Percentiles rank a stretch among this genome's conserved stretches.
These are phyloP conservation scores for Dactylellina cionopaga DNA, from an alignment of 2,329 filamentous ascomycete genomes.

Conservation along the genomic window DNA sequence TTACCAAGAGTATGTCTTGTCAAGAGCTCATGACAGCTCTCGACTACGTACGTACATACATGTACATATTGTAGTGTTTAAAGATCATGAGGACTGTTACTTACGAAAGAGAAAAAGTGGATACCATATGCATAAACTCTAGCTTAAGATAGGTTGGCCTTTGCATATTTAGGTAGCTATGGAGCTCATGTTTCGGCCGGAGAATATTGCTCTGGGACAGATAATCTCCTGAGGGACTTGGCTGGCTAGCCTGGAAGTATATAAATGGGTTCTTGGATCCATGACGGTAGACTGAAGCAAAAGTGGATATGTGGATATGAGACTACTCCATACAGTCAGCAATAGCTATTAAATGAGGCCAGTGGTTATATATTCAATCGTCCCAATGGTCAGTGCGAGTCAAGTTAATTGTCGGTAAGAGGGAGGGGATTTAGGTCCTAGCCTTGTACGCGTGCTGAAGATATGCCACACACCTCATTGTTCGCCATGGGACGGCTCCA, in stretches of 20 bases:
- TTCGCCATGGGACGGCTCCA: slow-evolving; percentile 35
- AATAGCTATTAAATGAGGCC: background rate
- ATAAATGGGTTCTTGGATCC: slow-evolving; percentile 36
- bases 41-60: too few relatives aligned
- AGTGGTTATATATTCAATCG: slow-evolving; percentile 19
- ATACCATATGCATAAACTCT: background rate
- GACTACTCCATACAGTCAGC: too few relatives aligned
- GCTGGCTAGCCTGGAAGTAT: slow-evolving; percentile 15
- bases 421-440: slow-evolving; percentile 19
- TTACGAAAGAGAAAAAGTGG: slow-evolving; percentile 10
- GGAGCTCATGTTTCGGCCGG: slow-evolving; percentile 36
- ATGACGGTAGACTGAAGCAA: slow-evolving; percentile 7
- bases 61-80: too few relatives aligned
- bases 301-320: too few relatives aligned
- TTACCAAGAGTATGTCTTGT: slow-evolving; percentile 33
- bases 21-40: slow-evolving; percentile 41
- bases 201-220: slow-evolving; percentile 45
- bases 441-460: slow-evolving; percentile 45
- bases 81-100: slow-evolving; percentile 29
- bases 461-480: slow-evolving; percentile 48
- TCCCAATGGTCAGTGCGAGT: slow-evolving; percentile 19
- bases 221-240: background rate
- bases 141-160: background rate
- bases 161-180: slow-evolving; percentile 5
- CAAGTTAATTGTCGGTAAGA: slow-evolving; percentile 20